Evolutionary conservation across 2,329 filamentous ascomycete genomes (phyloP), one percentile per base, ranked within the genome.

Genomic region (Microsporum canis): DNA sequence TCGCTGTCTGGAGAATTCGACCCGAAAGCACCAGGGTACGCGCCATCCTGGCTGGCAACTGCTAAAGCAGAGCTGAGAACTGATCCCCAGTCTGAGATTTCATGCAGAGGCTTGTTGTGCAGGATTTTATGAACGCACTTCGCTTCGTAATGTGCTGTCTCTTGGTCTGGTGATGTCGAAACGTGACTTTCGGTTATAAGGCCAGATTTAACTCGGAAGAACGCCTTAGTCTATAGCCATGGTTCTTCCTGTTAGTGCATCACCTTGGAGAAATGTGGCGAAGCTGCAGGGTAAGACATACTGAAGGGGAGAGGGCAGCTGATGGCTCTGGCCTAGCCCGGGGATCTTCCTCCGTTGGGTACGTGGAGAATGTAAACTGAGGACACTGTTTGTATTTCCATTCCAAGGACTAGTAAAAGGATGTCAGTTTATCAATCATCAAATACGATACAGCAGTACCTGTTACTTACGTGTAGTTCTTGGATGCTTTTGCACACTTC

Each of bases 341-440:
- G 61, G 82, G 76, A 73, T 88, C 79, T 47, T 84, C 77, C 64
- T 84, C 77, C 64, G 80, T 80, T 41, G 86, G 74, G 71, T 82
- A 76, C 2, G 82, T 85, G 2, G 83, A 84, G 66, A 92, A 85
- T 5, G 81, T 84, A 71, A 96, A 96, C 60, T 86, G 86, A 0
- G 91, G 91, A 1, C 91, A 96, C 75, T 96, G 91, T 1, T 83
- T 83, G 73, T 87, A 96, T 62, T 87, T 87, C 90, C 91, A 96
- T 67, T 75, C 73, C 60, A 66, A 53, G 47, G 71, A 80, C 69
- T 79, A 67, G 58, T 51, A 3, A 55, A 43, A 23, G 10, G 10
- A 12, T n/a, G 10, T 27, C 7, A 14, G 49, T 17, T 43, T 39
- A 53, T 41, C 0, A 10, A 29, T 31, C 23, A 53, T 27, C n/a